Evolutionary conservation across 352 stramenopile species (phyloP), one percentile per base, ranked within the genome.

Genomic region (Aphanomyces invadans): DNA sequence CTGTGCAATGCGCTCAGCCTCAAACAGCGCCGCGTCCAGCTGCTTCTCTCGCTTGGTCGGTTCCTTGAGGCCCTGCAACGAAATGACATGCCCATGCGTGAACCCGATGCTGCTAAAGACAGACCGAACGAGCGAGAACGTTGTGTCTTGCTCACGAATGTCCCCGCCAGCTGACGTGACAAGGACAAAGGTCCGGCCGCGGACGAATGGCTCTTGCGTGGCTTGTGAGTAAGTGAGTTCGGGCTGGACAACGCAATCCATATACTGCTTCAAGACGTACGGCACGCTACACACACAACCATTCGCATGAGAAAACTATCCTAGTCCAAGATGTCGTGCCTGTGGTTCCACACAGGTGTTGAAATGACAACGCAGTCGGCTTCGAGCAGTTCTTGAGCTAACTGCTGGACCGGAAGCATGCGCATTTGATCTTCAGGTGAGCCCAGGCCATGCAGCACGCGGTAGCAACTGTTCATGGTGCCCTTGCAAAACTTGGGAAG

Each of bases 231-330:
- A 89, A 11, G 80, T 91, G 54, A 91, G 55, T 0, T 77, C 80
- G 1, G 79, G 78, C 64, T 89, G 80, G 54, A 89, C 76, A 48
- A 88, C 83, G 70, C 83, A 91, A 65, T 89, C 79, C 48, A 89
- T 89, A 70, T 89, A 91, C 73, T 89, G 83, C 78, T 89, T 91
- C 62, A 91, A 72, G 56, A 86, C 78, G 73, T 88, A 89, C 2
- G 80, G 83, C 25, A 89, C 76, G 42, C 78, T 87, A 63, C 86
- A 86, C 29, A 21, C 12, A 32, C 10, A 57, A n/a, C n/a, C 49
- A 28, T 57, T 4, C 21, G 29, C 9, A 36, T 7, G 49, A 57
- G 4, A 33, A n/a, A 11, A 57, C 1, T 15, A 54, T 15, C 46
- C 17, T 3, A 60, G n/a, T n/a, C n/a, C n/a, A n/a, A n/a, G n/a